These are phyloP conservation scores for Trichoderma sp. DNA, from an alignment of 2,329 filamentous ascomycete species.

Conservation along the genomic window DNA sequence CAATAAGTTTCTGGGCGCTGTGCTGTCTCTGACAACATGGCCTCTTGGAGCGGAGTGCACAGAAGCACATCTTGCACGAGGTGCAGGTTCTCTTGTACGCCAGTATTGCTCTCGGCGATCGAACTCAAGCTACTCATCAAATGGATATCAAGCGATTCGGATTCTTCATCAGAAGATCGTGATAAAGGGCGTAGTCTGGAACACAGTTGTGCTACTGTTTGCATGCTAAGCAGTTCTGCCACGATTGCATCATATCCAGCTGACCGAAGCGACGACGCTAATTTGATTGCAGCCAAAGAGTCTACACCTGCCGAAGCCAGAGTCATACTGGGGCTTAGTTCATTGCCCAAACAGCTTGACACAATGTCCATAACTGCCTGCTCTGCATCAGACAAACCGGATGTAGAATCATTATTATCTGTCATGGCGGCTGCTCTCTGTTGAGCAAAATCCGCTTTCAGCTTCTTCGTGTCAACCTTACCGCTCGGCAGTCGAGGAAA, in stretches of 20 bases:
- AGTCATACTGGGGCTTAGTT: slow-evolving; percentile 44
- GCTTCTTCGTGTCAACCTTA: slow-evolving; percentile 73
- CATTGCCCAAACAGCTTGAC: slow-evolving; percentile 46
- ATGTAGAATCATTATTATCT: background rate
- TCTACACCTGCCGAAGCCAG: slow-evolving; percentile 65
- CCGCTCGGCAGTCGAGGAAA: slow-evolving; percentile 82
- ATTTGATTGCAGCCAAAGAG: slow-evolving; percentile 54
- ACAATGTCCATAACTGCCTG: slow-evolving; percentile 47
- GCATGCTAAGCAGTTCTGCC: slow-evolving; percentile 63
- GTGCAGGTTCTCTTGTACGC: slow-evolving; percentile 30
- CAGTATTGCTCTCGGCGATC: slow-evolving; percentile 32
- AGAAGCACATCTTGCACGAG: slow-evolving; percentile 52
- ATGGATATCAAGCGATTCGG: slow-evolving; percentile 27
- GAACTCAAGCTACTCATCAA: slow-evolving; percentile 31
- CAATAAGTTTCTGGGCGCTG: slow-evolving; percentile 67
- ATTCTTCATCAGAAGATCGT: background rate
- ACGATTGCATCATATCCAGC: slow-evolving; percentile 60
- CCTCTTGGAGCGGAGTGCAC: slow-evolving; percentile 74
- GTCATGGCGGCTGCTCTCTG: slow-evolving; percentile 28
- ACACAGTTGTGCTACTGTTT: slow-evolving; percentile 45
- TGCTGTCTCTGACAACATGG: slow-evolving; percentile 79
- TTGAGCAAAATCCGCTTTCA: slow-evolving; percentile 57
- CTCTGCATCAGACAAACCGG: slow-evolving; percentile 34
- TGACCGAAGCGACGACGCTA: slow-evolving; percentile 67
- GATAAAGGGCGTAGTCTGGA: slow-evolving; percentile 17